phyloP scores from a whole-genome alignment of 2,329 filamentous ascomycete genomes.

The Aureobasidium pullulans region DNA sequence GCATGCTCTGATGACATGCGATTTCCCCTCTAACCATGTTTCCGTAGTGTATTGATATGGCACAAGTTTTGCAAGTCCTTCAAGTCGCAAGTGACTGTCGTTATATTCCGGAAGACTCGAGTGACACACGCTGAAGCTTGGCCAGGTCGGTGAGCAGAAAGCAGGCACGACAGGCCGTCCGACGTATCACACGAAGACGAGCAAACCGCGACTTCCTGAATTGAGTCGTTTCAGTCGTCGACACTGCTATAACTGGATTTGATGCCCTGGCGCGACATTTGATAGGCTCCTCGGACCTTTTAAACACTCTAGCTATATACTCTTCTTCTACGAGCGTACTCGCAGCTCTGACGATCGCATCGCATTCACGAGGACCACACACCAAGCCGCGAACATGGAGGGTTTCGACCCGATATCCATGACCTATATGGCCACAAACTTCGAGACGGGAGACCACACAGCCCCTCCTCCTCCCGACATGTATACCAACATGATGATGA shows the following conservation, averaged over 20 bases:
- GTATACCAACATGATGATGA: constrained; percentile 38
- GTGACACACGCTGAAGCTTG: constrained; percentile 4
- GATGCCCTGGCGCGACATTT: background rate
- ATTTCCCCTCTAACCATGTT: background rate
- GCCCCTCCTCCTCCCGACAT: constrained; percentile 39
- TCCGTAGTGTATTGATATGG: constrained; percentile 2
- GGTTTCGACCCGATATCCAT: constrained; percentile 55
- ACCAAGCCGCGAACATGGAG: constrained; percentile 35
- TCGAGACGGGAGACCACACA: constrained; percentile 44
- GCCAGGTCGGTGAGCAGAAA: background rate
- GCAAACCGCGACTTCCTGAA: constrained; percentile 2
- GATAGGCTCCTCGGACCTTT: background rate
- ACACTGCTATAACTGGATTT: background rate
- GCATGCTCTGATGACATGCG: background rate
- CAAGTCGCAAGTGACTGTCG: background rate
- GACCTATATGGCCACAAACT: constrained; percentile 53
- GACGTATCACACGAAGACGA: constrained; percentile 5
- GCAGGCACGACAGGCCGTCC: constrained; percentile 1
- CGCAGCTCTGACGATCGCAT: background rate
- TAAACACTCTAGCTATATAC: background rate
- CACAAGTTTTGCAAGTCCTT: background rate
- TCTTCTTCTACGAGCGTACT: background rate
- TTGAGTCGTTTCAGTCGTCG: background rate
- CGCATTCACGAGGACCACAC: background rate
- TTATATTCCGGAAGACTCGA: background rate